Evolutionary conservation across 2,329 filamentous ascomycete genomes (phyloP), one percentile per base, ranked within the genome.

Genomic region (Aspergillus tamarii): DNA sequence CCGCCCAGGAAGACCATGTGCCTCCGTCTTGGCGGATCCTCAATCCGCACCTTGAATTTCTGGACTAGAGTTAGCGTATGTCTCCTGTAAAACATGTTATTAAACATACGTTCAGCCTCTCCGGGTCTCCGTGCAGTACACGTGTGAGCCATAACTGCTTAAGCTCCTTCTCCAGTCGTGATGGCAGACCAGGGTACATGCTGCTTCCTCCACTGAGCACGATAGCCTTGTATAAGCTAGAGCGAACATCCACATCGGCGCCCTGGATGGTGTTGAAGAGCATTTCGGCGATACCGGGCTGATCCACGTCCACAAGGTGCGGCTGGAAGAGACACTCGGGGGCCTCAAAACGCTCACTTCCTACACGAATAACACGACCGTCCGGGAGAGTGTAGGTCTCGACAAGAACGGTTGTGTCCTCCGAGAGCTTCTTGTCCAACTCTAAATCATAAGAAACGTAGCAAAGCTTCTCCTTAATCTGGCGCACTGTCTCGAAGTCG

Each of bases 1-100:
- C 95, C 95, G 63, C 95, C 95, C 61, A 99, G 82, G 86, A 99
- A 98, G n/a, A 99, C 95, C 94, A 99, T 98, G 84, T 99, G 95
- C 80, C 94, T 87, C 83, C 95, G 88, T 81, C 95, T 88, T 39
- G 95, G 95, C 58, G 95, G 95, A 79, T 99, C 95, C 80, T 99
- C 95, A 84, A 99, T 98, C 79, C 95, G 89, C 70, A 99, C 94
- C 88, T 98, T 99, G 87, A 99, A 99, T 89, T 98, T 99, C 89
- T 89, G 56, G 34, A 39, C 70, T 64, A 69, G 66, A 34, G 48
- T 65, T 45, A 48, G 46, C 45, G 30, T 39, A 10, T 39, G 14
- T 28, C 21, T n/a, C 28, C 26, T 45, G 7, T n/a, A 11, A 7
- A 34, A 12, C 11, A 46, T 39, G 9, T 3, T 28, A 30, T 50